These are phyloP conservation scores for Rostrohypoxylon terebratum DNA, from an alignment of 495 filamentous ascomycete species.

Conservation along the genomic window DNA sequence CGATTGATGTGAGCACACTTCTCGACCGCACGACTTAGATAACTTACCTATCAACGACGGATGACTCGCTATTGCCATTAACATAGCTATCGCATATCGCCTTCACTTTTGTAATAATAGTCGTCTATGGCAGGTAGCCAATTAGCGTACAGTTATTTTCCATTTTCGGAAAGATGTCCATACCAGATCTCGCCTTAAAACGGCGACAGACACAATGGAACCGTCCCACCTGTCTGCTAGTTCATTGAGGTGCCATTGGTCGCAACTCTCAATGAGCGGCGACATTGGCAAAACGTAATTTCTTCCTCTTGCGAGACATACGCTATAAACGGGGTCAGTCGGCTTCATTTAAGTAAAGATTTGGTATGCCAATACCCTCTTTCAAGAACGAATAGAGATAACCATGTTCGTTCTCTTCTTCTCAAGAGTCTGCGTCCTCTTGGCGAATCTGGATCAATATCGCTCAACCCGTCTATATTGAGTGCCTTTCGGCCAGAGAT, in stretches of 20 bases:
- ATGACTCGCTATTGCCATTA: slow-evolving; percentile 41
- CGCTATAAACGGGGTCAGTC: slow-evolving; percentile 55
- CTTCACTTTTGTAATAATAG: slow-evolving; percentile 69
- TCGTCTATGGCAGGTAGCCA: slow-evolving; percentile 58
- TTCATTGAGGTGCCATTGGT: slow-evolving; percentile 72
- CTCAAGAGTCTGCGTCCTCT: slow-evolving; percentile 70
- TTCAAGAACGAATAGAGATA: slow-evolving; percentile 78
- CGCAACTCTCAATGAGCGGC: slow-evolving; percentile 72
- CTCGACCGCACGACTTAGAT: background rate
- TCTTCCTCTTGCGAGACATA: slow-evolving; percentile 75
- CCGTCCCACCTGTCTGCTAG: slow-evolving; percentile 75
- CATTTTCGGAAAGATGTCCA: background rate
- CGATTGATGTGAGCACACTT: slow-evolving; percentile 2
- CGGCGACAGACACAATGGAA: slow-evolving; percentile 74
- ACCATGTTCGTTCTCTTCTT: slow-evolving; percentile 75
- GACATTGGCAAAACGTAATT: slow-evolving; percentile 74
- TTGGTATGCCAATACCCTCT: slow-evolving; percentile 63
- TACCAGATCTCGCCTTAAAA: slow-evolving; percentile 74
- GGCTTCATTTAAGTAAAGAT: background rate
- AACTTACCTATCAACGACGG: slow-evolving; percentile 46
- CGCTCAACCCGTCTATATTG: slow-evolving; percentile 73
- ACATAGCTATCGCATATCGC: slow-evolving; percentile 70
- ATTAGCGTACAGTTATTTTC: slow-evolving; percentile 20
- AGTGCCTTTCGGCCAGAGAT: slow-evolving; percentile 73
- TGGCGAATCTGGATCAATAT: slow-evolving; percentile 70